phyloP scores from a whole-genome alignment of 345 rosid species.

The Physaria fendleri region DNA sequence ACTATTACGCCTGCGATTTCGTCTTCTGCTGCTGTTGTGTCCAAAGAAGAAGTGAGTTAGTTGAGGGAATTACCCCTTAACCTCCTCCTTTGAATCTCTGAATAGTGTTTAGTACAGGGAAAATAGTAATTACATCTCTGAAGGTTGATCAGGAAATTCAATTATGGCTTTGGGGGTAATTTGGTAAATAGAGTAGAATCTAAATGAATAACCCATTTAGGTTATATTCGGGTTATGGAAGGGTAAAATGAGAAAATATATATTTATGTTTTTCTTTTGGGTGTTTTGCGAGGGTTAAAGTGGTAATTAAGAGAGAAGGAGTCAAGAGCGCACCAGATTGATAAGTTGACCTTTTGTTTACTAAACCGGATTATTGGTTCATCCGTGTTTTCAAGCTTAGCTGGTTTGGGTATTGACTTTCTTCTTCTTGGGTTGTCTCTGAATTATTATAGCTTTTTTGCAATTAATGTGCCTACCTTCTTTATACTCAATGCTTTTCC shows the following conservation, averaged over 20 bases:
- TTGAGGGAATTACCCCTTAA: constrained; percentile 39
- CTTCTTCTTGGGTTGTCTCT: constrained; percentile 23
- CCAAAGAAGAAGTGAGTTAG: constrained; percentile 20
- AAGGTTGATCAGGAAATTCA: constrained; percentile 35
- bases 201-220: neutral
- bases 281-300: neutral
- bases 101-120: neutral
- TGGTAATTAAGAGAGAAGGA: constrained; percentile 33
- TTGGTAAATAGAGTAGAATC: constrained; percentile 30
- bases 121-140: neutral
- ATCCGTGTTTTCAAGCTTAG: constrained; percentile 22
- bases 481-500: neutral
- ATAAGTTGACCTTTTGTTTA: neutral
- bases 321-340: constrained; percentile 93
- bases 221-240: neutral
- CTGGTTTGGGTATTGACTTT: constrained; percentile 99
- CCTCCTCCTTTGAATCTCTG: constrained; percentile 23
- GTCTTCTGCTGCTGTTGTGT: constrained; percentile 28
- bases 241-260: neutral
- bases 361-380: neutral
- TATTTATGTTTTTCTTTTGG: neutral
- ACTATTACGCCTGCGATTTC: constrained; percentile 15
- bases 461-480: constrained; percentile 13
- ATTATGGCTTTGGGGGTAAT: neutral
- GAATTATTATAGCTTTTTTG: constrained; percentile 3